Percentiles rank a stretch among this genome's conserved stretches.
Evolutionary conservation across 2,329 filamentous ascomycete genomes (phyloP).

Genomic region (Chrysosphaeria jannelii): DNA sequence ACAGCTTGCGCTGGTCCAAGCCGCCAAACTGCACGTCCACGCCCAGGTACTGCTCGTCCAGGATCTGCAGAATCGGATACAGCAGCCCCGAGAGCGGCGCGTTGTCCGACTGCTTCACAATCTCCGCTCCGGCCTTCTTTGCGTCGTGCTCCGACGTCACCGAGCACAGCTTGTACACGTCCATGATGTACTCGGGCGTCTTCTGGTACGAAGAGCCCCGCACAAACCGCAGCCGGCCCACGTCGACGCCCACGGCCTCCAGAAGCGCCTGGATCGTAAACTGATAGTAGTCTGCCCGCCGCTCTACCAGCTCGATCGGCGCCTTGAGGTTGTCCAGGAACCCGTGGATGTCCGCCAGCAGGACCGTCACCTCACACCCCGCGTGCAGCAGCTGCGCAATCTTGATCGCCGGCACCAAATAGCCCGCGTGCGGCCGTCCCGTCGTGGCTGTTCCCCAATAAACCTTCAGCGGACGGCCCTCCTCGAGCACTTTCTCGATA

Average conservation of each 20-base stretch:
- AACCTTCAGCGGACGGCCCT: constrained; percentile 42
- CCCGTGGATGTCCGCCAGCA: constrained; percentile 44
- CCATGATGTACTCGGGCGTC: constrained; percentile 49
- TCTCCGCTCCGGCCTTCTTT: constrained; percentile 70
- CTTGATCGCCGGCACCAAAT: constrained; percentile 71
- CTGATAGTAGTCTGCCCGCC: constrained; percentile 61
- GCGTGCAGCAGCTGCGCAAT: constrained; percentile 66
- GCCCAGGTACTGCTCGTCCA: constrained; percentile 71
- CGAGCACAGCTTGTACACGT: constrained; percentile 47
- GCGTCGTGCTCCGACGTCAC: constrained; percentile 51
- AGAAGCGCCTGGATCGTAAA: constrained; percentile 45
- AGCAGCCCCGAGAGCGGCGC: constrained; percentile 43
- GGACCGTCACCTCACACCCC: constrained; percentile 52
- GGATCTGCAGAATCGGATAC: constrained; percentile 65
- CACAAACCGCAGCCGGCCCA: constrained; percentile 55
- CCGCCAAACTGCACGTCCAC: constrained; percentile 71
- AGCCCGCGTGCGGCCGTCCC: constrained; percentile 66
- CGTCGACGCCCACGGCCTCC: constrained; percentile 46
- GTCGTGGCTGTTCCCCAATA: constrained; percentile 81
- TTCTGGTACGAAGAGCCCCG: constrained; percentile 63
- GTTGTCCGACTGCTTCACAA: constrained; percentile 75
- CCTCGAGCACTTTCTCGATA: constrained; percentile 39
- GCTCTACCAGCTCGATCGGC: constrained; percentile 60
- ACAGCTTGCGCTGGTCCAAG: constrained; percentile 69
- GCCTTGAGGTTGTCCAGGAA: constrained; percentile 68